Evolutionary conservation across 768 basidiomycete genomes (phyloP).

Genomic region (Tephrocybe sp.): DNA sequence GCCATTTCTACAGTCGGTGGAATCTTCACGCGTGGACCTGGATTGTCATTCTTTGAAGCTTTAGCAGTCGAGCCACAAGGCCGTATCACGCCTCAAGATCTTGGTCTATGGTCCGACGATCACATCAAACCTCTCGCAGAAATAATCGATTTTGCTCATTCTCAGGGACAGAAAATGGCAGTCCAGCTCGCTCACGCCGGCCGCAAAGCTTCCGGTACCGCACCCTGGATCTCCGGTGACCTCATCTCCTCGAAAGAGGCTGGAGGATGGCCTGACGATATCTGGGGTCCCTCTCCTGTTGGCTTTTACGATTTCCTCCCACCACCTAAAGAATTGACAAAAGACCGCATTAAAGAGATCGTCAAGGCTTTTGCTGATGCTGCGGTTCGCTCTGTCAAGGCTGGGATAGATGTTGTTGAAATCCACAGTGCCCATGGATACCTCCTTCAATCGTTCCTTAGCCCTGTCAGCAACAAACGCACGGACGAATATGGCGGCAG

Average conservation of each 20-base stretch:
- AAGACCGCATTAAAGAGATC: slow-evolving; percentile 53
- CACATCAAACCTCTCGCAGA: slow-evolving; percentile 47
- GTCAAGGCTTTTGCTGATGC: slow-evolving; percentile 53
- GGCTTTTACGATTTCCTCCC: slow-evolving; percentile 41
- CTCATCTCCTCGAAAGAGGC: slow-evolving; percentile 30
- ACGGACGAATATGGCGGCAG: slow-evolving; percentile 69
- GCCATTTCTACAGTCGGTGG: slow-evolving; percentile 45
- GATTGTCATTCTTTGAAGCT: slow-evolving; percentile 61
- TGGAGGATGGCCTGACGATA: slow-evolving; percentile 50
- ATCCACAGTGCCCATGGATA: slow-evolving; percentile 67
- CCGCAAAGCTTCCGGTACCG: slow-evolving; percentile 63
- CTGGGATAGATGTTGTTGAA: slow-evolving; percentile 60
- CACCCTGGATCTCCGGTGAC: slow-evolving; percentile 54
- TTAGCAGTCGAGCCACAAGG: slow-evolving; percentile 56
- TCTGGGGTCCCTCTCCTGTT: slow-evolving; percentile 55
- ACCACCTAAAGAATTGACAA: slow-evolving; percentile 52
- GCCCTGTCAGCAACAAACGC: slow-evolving; percentile 57
- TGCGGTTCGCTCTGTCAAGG: slow-evolving; percentile 49
- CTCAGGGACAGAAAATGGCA: slow-evolving; percentile 63
- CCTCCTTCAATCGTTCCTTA: slow-evolving; percentile 52
- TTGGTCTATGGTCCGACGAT: slow-evolving; percentile 60
- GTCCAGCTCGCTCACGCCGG: slow-evolving; percentile 81
- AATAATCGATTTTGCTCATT: slow-evolving; percentile 67
- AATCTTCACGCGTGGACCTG: slow-evolving; percentile 52
- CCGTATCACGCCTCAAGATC: slow-evolving; percentile 62